Conservation (phyloP, 768 basidiomycete genomes). For the Serendipita sp. region DNA sequence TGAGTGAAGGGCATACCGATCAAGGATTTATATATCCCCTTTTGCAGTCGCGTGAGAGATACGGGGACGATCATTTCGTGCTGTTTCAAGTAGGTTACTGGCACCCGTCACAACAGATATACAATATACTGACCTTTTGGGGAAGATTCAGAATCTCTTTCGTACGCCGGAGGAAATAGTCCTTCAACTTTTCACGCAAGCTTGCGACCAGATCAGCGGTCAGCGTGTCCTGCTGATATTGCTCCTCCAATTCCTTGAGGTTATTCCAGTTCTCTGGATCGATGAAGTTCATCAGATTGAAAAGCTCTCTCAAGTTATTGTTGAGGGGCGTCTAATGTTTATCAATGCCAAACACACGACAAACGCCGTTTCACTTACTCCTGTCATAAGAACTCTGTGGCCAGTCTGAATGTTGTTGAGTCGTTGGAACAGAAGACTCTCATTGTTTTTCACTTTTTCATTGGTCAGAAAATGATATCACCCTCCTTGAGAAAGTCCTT, state of each 20-base stretch:
- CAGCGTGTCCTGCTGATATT: constrained; percentile 48
- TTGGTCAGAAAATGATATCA: constrained; percentile 9
- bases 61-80: constrained; percentile 87
- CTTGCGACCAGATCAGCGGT: constrained; percentile 67
- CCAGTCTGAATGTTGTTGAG: constrained; percentile 61
- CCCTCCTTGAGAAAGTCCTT: too few relatives aligned
- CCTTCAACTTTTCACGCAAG: constrained; percentile 57
- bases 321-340: constrained; percentile 71
- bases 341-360: not conserved
- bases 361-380: constrained; percentile 29
- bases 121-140: constrained; percentile 46
- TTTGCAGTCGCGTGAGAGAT: constrained; percentile 73
- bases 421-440: constrained; percentile 62
- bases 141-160: constrained; percentile 91
- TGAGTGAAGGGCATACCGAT: constrained; percentile 35
- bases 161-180: constrained; percentile 85
- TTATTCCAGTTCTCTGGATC: constrained; percentile 64
- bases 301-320: constrained; percentile 91
- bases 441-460: constrained; percentile 82
- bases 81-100: constrained; percentile 24
- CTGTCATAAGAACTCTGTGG: constrained; percentile 82
- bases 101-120: not conserved
- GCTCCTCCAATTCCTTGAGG: constrained; percentile 52
- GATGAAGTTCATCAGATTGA: constrained; percentile 95
- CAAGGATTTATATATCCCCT: constrained; percentile 75